Conservation (phyloP, 441 rosid genomes). For the Gossypium schwendimanii region DNA sequence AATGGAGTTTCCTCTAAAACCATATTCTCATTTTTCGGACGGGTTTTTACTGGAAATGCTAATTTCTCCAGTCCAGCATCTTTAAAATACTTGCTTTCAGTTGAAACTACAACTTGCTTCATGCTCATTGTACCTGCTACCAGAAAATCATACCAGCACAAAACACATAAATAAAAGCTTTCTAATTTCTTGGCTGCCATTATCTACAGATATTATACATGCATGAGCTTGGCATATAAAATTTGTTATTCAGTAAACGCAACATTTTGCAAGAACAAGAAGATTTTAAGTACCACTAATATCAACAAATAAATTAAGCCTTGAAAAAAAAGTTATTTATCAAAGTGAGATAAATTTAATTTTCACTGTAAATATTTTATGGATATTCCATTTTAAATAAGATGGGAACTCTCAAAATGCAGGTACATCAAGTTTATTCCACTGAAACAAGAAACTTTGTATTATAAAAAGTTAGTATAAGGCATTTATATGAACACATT, state of each 20-base stretch:
- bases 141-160: slow-evolving; percentile 12
- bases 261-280: neutral
- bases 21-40: neutral
- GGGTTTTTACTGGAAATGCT: slow-evolving; percentile 24
- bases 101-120: slow-evolving; percentile 22
- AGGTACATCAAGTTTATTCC: neutral
- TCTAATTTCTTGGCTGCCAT: neutral
- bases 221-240: neutral
- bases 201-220: neutral
- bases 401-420: neutral
- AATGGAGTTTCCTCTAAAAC: slow-evolving; percentile 15
- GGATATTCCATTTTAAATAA: neutral
- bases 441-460: neutral
- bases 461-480: neutral
- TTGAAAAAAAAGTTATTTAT: neutral
- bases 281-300: neutral
- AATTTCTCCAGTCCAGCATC: slow-evolving; percentile 48
- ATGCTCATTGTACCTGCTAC: slow-evolving; percentile 19
- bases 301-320: neutral
- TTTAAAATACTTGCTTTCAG: slow-evolving; percentile 27
- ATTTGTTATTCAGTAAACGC: neutral
- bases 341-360: neutral
- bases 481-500: neutral
- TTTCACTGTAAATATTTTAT: neutral
- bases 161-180: slow-evolving; percentile 6